Conservation (phyloP, 306 rosid species). For the Trifolium pratense region DNA sequence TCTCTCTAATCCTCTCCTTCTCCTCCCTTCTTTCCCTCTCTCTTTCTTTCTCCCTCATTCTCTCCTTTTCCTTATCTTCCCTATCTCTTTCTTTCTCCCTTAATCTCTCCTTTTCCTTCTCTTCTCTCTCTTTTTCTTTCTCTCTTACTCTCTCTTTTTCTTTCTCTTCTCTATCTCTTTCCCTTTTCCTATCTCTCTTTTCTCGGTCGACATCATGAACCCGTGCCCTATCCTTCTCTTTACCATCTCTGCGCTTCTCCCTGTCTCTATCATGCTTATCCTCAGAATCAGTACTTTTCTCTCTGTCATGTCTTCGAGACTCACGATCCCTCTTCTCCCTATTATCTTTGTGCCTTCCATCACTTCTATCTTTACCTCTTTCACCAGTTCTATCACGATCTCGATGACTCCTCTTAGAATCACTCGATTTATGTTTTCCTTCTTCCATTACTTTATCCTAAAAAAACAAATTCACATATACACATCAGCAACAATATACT, state of each 20-base stretch:
- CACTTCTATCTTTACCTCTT: conserved; percentile 54
- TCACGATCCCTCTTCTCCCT: conserved; percentile 58
- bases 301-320: conserved; percentile 46
- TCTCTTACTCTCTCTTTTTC: conserved; percentile 40
- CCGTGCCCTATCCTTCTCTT: conserved; percentile 20
- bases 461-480: conserved; percentile 21
- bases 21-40: conserved; percentile 45
- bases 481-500: conserved; percentile 40
- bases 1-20: conserved; percentile 44
- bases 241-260: conserved; percentile 43
- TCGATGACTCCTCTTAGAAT: conserved; percentile 68
- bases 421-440: conserved; percentile 62
- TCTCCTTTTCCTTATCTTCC: conserved; percentile 41
- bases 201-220: conserved; percentile 18
- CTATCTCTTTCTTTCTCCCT: conserved; percentile 50
- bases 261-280: conserved; percentile 46
- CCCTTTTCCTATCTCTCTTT: conserved; percentile 36
- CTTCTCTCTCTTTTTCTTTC: conserved; percentile 42
- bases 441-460: conserved; percentile 64
- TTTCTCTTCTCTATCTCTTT: conserved; percentile 43
- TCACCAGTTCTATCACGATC: conserved; percentile 57
- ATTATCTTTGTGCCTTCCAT: conserved; percentile 61
- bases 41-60: conserved; percentile 34
- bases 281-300: conserved; percentile 49
- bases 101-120: conserved; percentile 30